Evolutionary conservation across 2,329 filamentous ascomycete genomes (phyloP), one percentile per base, ranked within the genome.

Genomic region (Lachnellula arida): DNA sequence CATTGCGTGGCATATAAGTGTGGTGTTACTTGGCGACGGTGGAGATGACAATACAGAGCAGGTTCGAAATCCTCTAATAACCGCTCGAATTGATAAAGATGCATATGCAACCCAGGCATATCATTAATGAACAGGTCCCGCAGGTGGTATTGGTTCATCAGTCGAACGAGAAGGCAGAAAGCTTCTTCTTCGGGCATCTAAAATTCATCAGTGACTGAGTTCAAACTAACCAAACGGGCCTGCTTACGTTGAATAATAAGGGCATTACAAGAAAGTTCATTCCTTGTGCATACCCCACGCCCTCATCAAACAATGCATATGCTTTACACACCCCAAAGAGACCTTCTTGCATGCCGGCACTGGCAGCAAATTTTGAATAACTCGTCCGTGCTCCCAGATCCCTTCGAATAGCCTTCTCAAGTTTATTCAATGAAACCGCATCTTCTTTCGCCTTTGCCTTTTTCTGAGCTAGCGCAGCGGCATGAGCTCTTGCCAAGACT

Each of bases 231-330:
- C 23, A 9, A 28, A 43, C 51, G 43, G 15, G 32, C 49, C 22
- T 12, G 71, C 85, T 78, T 75, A 89, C 86, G 71, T 97, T 97
- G 75, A 99, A 97, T 1, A 99, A 78, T 17, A 99, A 73, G 23
- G 95, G 94, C 91, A 97, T 97, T 49, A 91, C 89, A 57, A 99
- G 84, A 68, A 99, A 99, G 70, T 97, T 99, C 89, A 99, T 97
- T 69, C 94, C 94, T 72, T 99, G 94, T 0, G 95, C 93, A 72
- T 99, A 99, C 34, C 94, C 93, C 37, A 99, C 94, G 7, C 81
- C 88, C 67, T 96, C 91, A 67, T 99, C 94, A 65, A 92, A 97
- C 32, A 99, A 78, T 14, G 94, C 94, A 73, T 99, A 99, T 1
- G 94, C 92, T 73, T 97, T 99, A 77, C 94, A 99, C 37, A 99